Evolutionary conservation across 1,284 basidiomycete genomes (phyloP).

Genomic region (Hemileia vastatrix): DNA sequence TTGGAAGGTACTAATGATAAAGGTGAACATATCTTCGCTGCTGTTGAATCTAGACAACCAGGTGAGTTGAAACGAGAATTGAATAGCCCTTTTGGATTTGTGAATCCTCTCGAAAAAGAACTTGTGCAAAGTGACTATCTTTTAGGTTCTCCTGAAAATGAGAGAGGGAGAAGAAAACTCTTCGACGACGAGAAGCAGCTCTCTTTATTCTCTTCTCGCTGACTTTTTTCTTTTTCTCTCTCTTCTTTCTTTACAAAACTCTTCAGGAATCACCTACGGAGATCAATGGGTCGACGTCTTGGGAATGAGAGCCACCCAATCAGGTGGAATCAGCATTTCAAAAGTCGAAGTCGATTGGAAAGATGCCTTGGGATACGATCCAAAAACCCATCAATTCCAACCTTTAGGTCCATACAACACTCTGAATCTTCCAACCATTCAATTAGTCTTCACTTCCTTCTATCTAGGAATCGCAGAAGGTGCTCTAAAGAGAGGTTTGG

Average conservation of each 20-base stretch:
- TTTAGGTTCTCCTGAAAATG: too few relatives aligned
- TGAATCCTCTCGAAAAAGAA: too few relatives aligned
- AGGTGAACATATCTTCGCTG: slow-evolving; percentile 38
- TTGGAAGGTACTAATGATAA: slow-evolving; percentile 38
- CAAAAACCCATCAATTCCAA: too few relatives aligned
- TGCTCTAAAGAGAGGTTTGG: slow-evolving; percentile 34
- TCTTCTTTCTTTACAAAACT: too few relatives aligned
- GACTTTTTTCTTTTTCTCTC: too few relatives aligned
- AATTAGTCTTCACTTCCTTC: slow-evolving; percentile 42
- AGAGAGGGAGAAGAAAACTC: too few relatives aligned
- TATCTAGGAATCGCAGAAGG: slow-evolving; percentile 45
- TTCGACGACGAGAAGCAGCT: too few relatives aligned
- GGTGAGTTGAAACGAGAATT: too few relatives aligned
- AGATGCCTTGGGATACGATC: slow-evolving; percentile 36
- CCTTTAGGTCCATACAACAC: slow-evolving; percentile 41
- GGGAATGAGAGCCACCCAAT: slow-evolving; percentile 43
- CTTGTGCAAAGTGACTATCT: too few relatives aligned
- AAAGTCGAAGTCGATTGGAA: slow-evolving; percentile 37
- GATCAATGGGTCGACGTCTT: slow-evolving; percentile 45
- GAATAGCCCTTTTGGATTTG: neutral
- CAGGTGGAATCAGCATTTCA: slow-evolving; percentile 36
- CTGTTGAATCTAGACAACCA: slow-evolving; percentile 35
- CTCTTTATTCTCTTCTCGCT: neutral
- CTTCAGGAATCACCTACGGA: slow-evolving; percentile 36
- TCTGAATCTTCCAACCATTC: slow-evolving; percentile 42